Evolutionary conservation across 2,329 filamentous ascomycete genomes (phyloP), one percentile per base, ranked within the genome.

Genomic region (Hypoxylon sp.): DNA sequence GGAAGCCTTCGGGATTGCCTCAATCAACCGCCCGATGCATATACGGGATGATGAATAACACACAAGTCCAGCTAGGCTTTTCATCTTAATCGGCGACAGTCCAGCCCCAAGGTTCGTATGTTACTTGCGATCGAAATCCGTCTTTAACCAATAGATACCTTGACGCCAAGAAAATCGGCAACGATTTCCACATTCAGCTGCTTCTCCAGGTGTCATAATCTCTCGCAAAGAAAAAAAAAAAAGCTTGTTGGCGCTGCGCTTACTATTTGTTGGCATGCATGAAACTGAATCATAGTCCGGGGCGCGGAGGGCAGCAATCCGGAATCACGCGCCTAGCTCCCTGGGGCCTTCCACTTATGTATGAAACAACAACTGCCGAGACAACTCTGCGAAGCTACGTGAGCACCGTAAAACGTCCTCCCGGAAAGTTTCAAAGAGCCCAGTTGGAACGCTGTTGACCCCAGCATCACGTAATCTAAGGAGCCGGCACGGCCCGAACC

Each of bases 291-390:
- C 22, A 60, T 39, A 53, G 22, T 53, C 59, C 35, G 59, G 55
- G 50, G 29, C 63, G 51, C 63, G 59, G 51, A 31, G 31, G 58
- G 61, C 59, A 66, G 54, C 59, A 61, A 44, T 24, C 59, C 68
- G 68, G 69, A 63, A 66, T 61, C 61, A 66, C 65, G 65, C 61
- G 68, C 68, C 65, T 68, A 46, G 31, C 42, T 68, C 44, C 61
- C 19, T 55, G 54, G 4, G 55, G 22, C 50, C 39, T 64, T 24
- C 67, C 58, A 48, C 35, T 46, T 24, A 54, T 50, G 59, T 55
- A 67, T 71, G 68, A 63, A 53, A 71, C 57, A 24, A 24, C 61
- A 70, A 68, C 68, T 71, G 58, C 68, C 68, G 68, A 71, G 50
- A 67, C 66, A 52, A 50, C 44, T 17, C 59, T 68, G 58, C 65